phyloP scores from a whole-genome alignment of 768 basidiomycete genomes.

The Amanita thiersii region DNA sequence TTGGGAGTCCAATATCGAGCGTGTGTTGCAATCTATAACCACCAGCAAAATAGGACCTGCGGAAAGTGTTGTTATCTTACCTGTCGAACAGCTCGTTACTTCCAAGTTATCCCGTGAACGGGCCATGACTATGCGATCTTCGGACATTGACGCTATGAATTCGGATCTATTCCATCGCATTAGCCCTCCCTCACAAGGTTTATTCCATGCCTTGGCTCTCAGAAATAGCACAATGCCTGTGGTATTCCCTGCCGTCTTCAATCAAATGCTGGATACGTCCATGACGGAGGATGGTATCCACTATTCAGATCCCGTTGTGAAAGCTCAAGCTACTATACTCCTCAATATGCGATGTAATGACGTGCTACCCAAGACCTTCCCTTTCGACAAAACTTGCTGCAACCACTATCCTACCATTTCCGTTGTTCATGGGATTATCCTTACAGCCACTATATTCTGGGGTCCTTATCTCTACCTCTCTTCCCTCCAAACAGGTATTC shows the following conservation, averaged over 20 bases:
- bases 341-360: slow-evolving; percentile 81
- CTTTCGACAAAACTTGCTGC: slow-evolving; percentile 76
- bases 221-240: slow-evolving; percentile 25
- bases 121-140: slow-evolving; percentile 57
- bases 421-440: slow-evolving; percentile 43
- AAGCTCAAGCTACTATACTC: slow-evolving; percentile 67
- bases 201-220: slow-evolving; percentile 19
- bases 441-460: slow-evolving; percentile 37
- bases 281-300: slow-evolving; percentile 84
- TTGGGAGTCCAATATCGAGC: slow-evolving; percentile 73
- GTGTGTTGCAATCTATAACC: slow-evolving; percentile 44
- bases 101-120: slow-evolving; percentile 60
- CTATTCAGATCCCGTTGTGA: slow-evolving; percentile 54
- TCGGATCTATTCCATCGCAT: slow-evolving; percentile 72
- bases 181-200: slow-evolving; percentile 20
- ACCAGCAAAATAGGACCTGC: slow-evolving; percentile 36
- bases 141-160: slow-evolving; percentile 90
- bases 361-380: slow-evolving; percentile 48
- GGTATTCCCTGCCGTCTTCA: slow-evolving; percentile 72
- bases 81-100: slow-evolving; percentile 63
- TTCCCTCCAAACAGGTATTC: slow-evolving; percentile 15
- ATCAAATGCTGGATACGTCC: slow-evolving; percentile 63
- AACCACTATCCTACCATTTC: slow-evolving; percentile 65
- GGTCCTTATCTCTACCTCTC: slow-evolving; percentile 43
- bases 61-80: slow-evolving; percentile 70